Evolutionary conservation across 2,329 filamentous ascomycete genomes (phyloP), one percentile per base, ranked within the genome.

Genomic region (Aureobasidium sp.): DNA sequence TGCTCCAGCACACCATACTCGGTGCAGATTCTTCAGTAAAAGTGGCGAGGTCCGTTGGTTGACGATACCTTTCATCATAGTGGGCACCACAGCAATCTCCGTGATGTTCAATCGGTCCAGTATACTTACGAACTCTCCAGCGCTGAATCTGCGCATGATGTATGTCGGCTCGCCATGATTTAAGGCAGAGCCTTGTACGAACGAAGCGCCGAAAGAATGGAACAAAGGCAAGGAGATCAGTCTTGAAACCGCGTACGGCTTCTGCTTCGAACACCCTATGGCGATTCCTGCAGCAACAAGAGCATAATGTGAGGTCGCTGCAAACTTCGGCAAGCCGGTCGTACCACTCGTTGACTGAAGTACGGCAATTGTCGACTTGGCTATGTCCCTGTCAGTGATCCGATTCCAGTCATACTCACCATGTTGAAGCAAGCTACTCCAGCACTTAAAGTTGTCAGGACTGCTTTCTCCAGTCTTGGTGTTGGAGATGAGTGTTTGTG

Each of bases 271-370:
- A n/a, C 2, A 9, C 17, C 35, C 19, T 6, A 29, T 40, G 33
- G 14, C 19, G 7, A 53, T 14, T 2, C 49, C 35, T 39, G 33
- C 33, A 14, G 35, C 35, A 54, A 75, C 67, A 14, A 75, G 63
- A 53, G 72, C 70, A 35, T 68, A 63, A 63, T 78, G 75, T 12
- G 71, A 71, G 5, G 75, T 62, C 9, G 70, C 66, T 12, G 73
- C 75, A 54, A 76, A 72, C 66, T 78, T 78, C 1, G 76, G 75
- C 7, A 73, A 65, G 5, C 73, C 73, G 3, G 72, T 73, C 0
- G 73, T 75, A 19, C 73, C 73, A 22, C 69, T 72, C 7, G 74
- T 76, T 6, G 67, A 66, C 67, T 70, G 71, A 19, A 74, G 68
- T 3, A 61, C 64, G 6, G 67, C 68, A 24, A 63, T 68, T 0